Conservation (phyloP, 768 basidiomycete genomes). For the Russula foetens region DNA sequence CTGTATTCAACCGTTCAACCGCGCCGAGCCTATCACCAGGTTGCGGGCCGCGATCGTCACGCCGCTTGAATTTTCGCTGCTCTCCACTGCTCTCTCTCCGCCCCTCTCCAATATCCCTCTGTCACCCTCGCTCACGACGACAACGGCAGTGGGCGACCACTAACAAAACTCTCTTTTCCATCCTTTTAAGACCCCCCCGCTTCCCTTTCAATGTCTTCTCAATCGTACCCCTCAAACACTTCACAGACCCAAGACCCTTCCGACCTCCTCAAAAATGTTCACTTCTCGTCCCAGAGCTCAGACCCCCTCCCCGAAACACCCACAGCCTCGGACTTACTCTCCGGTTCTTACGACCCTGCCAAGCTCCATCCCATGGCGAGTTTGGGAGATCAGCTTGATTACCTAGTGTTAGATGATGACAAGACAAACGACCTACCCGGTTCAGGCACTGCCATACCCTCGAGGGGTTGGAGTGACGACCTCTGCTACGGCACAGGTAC, state of each 20-base stretch:
- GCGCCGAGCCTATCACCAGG: slow-evolving; percentile 8
- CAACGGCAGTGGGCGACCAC: slow-evolving; percentile 1
- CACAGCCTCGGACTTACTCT: slow-evolving; percentile 82
- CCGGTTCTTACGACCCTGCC: slow-evolving; percentile 83
- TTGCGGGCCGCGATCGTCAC: slow-evolving; percentile 8
- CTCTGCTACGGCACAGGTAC: slow-evolving; percentile 98
- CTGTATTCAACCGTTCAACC: background rate
- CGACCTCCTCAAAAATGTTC: slow-evolving; percentile 18
- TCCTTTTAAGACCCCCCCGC: background rate
- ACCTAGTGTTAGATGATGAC: slow-evolving; percentile 92
- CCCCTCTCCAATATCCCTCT: background rate
- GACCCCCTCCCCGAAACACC: slow-evolving; percentile 47
- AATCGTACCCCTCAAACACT: background rate
- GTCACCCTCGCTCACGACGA: background rate
- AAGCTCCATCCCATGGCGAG: slow-evolving; percentile 91
- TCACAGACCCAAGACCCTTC: slow-evolving; percentile 5
- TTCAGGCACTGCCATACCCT: slow-evolving; percentile 83
- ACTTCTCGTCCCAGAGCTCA: slow-evolving; percentile 25
- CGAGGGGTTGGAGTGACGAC: slow-evolving; percentile 98
- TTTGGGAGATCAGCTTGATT: slow-evolving; percentile 90
- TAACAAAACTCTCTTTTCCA: background rate
- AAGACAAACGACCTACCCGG: slow-evolving; percentile 89
- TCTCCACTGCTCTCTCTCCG: background rate
- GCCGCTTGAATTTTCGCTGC: slow-evolving; percentile 8
- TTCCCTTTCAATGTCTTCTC: slow-evolving; percentile 11